phyloP scores from a whole-genome alignment of 371 early-diverging fungal genomes.

The Lichtheimia corymbifera region DNA sequence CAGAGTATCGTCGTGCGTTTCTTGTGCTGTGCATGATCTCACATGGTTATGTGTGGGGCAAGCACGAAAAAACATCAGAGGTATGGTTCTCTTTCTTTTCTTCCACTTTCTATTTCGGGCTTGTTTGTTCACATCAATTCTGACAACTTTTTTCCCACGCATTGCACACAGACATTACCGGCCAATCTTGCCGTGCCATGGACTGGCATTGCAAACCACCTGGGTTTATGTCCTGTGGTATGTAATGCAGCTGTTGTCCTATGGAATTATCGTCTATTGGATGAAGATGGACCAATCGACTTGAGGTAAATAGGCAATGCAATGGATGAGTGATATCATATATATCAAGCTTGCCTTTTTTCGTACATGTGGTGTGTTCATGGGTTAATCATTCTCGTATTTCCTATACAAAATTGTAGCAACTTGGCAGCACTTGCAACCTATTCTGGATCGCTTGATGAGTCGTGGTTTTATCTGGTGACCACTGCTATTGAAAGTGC shows the following conservation, averaged over 20 bases:
- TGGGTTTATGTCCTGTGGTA: slow-evolving; percentile 86
- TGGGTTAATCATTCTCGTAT: no score
- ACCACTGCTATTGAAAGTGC: slow-evolving; percentile 88
- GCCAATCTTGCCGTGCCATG: slow-evolving; percentile 84
- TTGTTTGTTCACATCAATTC: no score
- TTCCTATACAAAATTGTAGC: slow-evolving; percentile 22
- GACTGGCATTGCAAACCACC: slow-evolving; percentile 72
- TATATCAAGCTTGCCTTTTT: not conserved
- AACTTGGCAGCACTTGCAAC: slow-evolving; percentile 84
- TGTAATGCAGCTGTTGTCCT: slow-evolving; percentile 87
- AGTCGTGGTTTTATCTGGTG: slow-evolving; percentile 96
- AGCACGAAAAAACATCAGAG: slow-evolving; percentile 75
- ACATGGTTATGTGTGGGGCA: slow-evolving; percentile 93
- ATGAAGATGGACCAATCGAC: slow-evolving; percentile 69
- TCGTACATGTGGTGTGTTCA: not conserved
- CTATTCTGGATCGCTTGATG: slow-evolving; percentile 89
- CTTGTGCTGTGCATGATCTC: slow-evolving; percentile 84
- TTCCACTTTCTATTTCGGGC: no score
- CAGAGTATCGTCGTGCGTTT: slow-evolving; percentile 86
- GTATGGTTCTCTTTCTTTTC: slow-evolving; percentile 29
- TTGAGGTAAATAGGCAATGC: slow-evolving; percentile 53
- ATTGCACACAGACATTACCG: slow-evolving; percentile 66
- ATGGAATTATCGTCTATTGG: slow-evolving; percentile 89
- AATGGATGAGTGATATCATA: no score
- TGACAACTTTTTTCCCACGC: slow-evolving; percentile 29